Conservation (phyloP, 2,329 filamentous ascomycete genomes). For the Nigrospora sphaerica region DNA sequence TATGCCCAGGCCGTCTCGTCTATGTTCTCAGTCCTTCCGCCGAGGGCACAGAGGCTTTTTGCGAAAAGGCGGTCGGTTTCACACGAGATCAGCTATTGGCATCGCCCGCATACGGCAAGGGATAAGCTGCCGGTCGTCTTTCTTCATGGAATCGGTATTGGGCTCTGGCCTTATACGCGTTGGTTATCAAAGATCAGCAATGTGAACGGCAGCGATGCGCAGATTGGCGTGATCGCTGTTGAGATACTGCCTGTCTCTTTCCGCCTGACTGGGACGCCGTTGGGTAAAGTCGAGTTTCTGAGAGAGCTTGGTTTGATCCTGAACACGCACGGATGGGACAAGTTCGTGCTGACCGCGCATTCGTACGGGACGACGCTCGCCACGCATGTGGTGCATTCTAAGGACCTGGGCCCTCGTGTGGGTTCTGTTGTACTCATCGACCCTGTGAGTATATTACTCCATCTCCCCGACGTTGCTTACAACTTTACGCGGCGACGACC, state of each 20-base stretch:
- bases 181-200: slow-evolving; percentile 35
- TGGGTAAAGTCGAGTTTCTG: slow-evolving; percentile 45
- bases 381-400: slow-evolving; percentile 51
- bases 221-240: slow-evolving; percentile 56
- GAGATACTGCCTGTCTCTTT: slow-evolving; percentile 60
- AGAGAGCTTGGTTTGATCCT: slow-evolving; percentile 50
- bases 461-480: slow-evolving; percentile 63
- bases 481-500: slow-evolving; percentile 57
- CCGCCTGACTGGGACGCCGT: slow-evolving; percentile 48
- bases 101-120: slow-evolving; percentile 53
- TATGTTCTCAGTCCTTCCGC: slow-evolving; percentile 46
- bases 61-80: slow-evolving; percentile 39
- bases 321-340: slow-evolving; percentile 46
- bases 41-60: slow-evolving; percentile 43
- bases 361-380: slow-evolving; percentile 58
- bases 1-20: slow-evolving; percentile 34
- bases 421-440: slow-evolving; percentile 42
- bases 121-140: slow-evolving; percentile 55
- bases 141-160: slow-evolving; percentile 67
- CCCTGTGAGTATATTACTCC: slow-evolving; percentile 60
- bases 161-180: slow-evolving; percentile 53
- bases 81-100: slow-evolving; percentile 54
- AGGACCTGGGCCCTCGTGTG: slow-evolving; percentile 42
- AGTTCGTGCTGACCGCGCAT: slow-evolving; percentile 55
- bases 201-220: slow-evolving; percentile 24